Evolutionary conservation across 2,329 filamentous ascomycete species (phyloP).

Genomic region (Moelleriella libera): DNA sequence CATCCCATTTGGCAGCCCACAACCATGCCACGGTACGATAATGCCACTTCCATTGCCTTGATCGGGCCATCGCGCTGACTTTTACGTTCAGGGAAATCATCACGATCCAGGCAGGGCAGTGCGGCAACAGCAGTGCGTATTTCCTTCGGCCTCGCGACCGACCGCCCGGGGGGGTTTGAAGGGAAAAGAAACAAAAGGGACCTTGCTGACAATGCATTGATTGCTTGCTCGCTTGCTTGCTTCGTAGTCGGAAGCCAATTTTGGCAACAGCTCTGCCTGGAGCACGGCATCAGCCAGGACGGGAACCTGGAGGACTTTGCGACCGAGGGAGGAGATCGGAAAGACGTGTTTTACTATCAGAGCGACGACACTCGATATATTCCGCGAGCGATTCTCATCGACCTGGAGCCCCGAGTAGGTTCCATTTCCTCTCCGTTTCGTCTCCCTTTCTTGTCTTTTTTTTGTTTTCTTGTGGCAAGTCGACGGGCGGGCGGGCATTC

Average conservation of each 20-base stretch:
- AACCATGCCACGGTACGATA: constrained; percentile 13
- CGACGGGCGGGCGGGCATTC: too few species aligned
- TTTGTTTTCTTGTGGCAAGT: neutral
- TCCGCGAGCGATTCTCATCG: constrained; percentile 85
- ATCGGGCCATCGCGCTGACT: neutral
- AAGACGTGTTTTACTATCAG: constrained; percentile 99
- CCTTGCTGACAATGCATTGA: constrained; percentile 3
- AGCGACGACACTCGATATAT: constrained; percentile 99
- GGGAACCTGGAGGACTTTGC: constrained; percentile 96
- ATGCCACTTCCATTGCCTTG: neutral
- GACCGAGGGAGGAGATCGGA: constrained; percentile 91
- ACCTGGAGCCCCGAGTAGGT: constrained; percentile 75
- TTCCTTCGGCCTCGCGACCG: neutral
- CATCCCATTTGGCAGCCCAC: neutral
- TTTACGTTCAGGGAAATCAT: constrained; percentile 71
- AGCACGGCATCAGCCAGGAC: constrained; percentile 95
- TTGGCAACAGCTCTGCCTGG: constrained; percentile 96
- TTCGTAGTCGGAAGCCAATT: constrained; percentile 80
- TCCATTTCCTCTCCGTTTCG: too few species aligned
- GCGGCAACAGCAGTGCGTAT: constrained; percentile 91
- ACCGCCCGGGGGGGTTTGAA: neutral
- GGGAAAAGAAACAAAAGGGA: neutral
- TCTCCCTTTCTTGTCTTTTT: neutral
- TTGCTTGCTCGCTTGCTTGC: constrained; percentile 1
- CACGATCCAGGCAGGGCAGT: constrained; percentile 96